Percentiles rank a stretch among this genome's conserved stretches.
Conservation (phyloP, 1,139 yeast genomes). For the Geotrichum histeridarum region DNA sequence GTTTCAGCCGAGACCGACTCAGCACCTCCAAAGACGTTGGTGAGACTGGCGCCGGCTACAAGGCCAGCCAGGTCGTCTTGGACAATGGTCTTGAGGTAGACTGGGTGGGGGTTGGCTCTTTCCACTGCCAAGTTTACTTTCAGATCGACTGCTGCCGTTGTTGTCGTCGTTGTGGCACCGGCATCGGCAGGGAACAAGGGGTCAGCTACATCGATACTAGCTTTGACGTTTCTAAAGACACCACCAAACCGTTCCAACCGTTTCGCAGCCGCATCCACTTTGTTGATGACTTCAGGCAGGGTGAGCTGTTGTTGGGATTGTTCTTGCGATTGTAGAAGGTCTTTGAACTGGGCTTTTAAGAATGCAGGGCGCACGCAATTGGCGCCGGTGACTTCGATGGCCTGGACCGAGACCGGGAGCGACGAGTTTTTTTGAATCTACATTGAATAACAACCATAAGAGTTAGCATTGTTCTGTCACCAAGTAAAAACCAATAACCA, state of each 20-base stretch:
- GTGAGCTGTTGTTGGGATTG: slow-evolving; percentile 28
- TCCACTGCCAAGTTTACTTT: slow-evolving; percentile 26
- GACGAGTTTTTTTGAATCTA: slow-evolving; percentile 21
- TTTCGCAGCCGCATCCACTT: slow-evolving; percentile 33
- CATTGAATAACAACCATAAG: no score
- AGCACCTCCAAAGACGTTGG: slow-evolving; percentile 84
- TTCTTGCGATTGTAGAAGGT: slow-evolving; percentile 39
- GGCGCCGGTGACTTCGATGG: slow-evolving; percentile 54
- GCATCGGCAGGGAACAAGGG: slow-evolving; percentile 17
- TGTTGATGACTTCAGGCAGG: slow-evolving; percentile 30
- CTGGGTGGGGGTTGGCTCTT: slow-evolving; percentile 47
- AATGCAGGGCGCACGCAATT: slow-evolving; percentile 50
- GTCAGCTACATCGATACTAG: slow-evolving; percentile 38
- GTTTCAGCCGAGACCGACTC: slow-evolving; percentile 76
- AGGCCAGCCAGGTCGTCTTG: slow-evolving; percentile 87
- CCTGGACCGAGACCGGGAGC: slow-evolving; percentile 33
- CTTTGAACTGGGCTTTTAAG: slow-evolving; percentile 50
- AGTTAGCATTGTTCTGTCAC: background rate
- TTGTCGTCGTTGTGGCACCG: no score
- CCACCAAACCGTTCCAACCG: slow-evolving; percentile 37
- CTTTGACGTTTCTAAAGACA: slow-evolving; percentile 44
- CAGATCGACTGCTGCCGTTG: slow-evolving; percentile 23
- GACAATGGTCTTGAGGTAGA: slow-evolving; percentile 87
- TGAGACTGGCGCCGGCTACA: slow-evolving; percentile 44
- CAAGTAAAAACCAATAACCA: no score